phyloP scores from a whole-genome alignment of 345 rosid species.

The Pistacia atlantica region DNA sequence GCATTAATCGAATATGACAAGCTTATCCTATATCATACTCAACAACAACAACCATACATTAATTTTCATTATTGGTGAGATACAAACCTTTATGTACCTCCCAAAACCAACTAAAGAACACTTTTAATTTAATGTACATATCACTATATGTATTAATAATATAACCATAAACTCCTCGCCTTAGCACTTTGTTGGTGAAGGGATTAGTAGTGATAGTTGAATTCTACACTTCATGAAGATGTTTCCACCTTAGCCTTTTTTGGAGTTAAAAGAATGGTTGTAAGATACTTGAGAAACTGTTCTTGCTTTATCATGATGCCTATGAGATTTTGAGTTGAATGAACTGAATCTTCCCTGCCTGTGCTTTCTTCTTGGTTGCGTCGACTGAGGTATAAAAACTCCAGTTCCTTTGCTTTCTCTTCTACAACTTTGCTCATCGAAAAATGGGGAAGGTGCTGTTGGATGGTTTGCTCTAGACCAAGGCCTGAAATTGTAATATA shows the following conservation, averaged over 20 bases:
- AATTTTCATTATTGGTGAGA: slow-evolving; percentile 25
- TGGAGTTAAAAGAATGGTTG: slow-evolving; percentile 37
- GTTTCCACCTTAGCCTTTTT: slow-evolving; percentile 31
- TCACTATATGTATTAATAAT: slow-evolving; percentile 17
- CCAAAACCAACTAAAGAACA: slow-evolving; percentile 10
- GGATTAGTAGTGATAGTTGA: slow-evolving; percentile 18
- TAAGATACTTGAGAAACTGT: slow-evolving; percentile 35
- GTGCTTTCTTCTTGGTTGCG: slow-evolving; percentile 69
- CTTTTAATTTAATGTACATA: slow-evolving; percentile 24
- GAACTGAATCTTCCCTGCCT: slow-evolving; percentile 62
- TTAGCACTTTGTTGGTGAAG: slow-evolving; percentile 18
- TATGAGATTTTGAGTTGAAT: slow-evolving; percentile 47
- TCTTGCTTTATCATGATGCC: slow-evolving; percentile 41
- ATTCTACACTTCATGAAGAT: neutral
- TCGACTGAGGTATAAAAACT: slow-evolving; percentile 76
- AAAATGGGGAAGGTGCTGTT: slow-evolving; percentile 43
- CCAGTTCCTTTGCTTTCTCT: slow-evolving; percentile 91
- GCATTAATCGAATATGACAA: slow-evolving; percentile 24
- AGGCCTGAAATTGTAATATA: slow-evolving; percentile 37
- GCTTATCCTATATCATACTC: slow-evolving; percentile 19
- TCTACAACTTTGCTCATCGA: slow-evolving; percentile 46
- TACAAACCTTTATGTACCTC: slow-evolving; percentile 23
- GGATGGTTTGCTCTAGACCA: slow-evolving; percentile 46
- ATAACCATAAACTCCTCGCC: slow-evolving; percentile 17
- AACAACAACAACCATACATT: slow-evolving; percentile 11